Evolutionary conservation across 2,329 filamentous ascomycete genomes (phyloP).

Genomic region (Penicillium crustosum): DNA sequence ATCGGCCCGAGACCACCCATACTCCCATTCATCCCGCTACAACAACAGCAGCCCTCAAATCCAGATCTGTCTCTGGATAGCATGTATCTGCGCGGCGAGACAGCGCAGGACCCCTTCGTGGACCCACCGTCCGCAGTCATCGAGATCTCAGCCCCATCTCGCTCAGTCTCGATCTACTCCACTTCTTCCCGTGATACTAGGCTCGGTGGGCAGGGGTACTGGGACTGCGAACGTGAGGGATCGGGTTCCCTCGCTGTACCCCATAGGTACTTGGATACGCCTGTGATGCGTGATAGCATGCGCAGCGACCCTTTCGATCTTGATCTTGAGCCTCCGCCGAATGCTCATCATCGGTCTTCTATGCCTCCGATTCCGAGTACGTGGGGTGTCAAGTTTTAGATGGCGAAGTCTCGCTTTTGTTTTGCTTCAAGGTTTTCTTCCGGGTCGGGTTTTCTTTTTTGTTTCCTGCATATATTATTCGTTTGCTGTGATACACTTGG

Average conservation of each 20-base stretch:
- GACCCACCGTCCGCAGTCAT: constrained; percentile 12
- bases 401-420: neutral
- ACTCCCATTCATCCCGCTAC: constrained; percentile 14
- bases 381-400: constrained; percentile 9
- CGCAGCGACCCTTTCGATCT: constrained; percentile 39
- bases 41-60: constrained; percentile 6
- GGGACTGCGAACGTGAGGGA: constrained; percentile 14
- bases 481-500: neutral
- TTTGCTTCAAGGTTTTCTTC: neutral
- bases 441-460: neutral
- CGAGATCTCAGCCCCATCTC: constrained; percentile 16
- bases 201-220: neutral
- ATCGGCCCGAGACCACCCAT: neutral
- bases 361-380: constrained; percentile 3
- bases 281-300: constrained; percentile 23
- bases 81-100: constrained; percentile 1
- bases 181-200: constrained; percentile 11
- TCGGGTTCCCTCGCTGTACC: neutral
- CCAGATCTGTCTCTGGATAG: constrained; percentile 10
- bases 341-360: constrained; percentile 33
- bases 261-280: constrained; percentile 1
- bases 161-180: constrained; percentile 18
- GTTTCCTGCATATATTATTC: neutral
- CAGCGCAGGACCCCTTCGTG: neutral
- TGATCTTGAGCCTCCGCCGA: constrained; percentile 27